A percentile compares a stretch with the other conserved stretches of the same genome.
These are phyloP conservation scores for Iberis amara DNA, from an alignment of 441 rosid species.

Conservation along the genomic window DNA sequence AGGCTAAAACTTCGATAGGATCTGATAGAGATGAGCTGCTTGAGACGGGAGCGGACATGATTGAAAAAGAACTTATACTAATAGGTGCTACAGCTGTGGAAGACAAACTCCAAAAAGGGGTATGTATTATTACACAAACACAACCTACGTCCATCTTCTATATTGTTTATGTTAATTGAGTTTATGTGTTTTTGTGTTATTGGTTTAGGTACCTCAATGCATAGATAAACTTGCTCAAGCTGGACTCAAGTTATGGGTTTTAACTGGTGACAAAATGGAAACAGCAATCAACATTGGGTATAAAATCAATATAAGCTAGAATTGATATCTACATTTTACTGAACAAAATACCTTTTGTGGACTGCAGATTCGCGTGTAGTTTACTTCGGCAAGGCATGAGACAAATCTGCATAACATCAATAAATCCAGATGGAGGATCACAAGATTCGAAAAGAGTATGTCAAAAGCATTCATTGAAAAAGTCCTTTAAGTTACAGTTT, in stretches of 20 bases:
- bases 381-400: slow-evolving; percentile 88
- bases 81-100: slow-evolving; percentile 93
- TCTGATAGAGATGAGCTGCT: slow-evolving; percentile 67
- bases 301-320: slow-evolving; percentile 22
- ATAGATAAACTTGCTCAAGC: slow-evolving; percentile 97
- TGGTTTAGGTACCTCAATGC: slow-evolving; percentile 80
- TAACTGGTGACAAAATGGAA: slow-evolving; percentile 97
- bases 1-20: slow-evolving; percentile 70
- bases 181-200: slow-evolving; percentile 14
- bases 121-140: slow-evolving; percentile 24
- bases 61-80: slow-evolving; percentile 76
- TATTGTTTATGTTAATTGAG: slow-evolving; percentile 15
- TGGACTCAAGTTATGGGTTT: slow-evolving; percentile 90
- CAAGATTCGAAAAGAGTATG: slow-evolving; percentile 60
- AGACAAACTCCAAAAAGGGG: slow-evolving; percentile 93
- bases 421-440: slow-evolving; percentile 36
- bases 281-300: slow-evolving; percentile 96
- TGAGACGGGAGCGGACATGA: slow-evolving; percentile 64
- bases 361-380: slow-evolving; percentile 73
- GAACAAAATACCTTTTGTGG: slow-evolving; percentile 19
- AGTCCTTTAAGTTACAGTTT: neutral
- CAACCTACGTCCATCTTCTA: slow-evolving; percentile 3
- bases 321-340: neutral
- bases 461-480: slow-evolving; percentile 2
- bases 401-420: slow-evolving; percentile 52